phyloP scores from a whole-genome alignment of 108 stramenopile genomes.

The Skeletonema grethae region DNA sequence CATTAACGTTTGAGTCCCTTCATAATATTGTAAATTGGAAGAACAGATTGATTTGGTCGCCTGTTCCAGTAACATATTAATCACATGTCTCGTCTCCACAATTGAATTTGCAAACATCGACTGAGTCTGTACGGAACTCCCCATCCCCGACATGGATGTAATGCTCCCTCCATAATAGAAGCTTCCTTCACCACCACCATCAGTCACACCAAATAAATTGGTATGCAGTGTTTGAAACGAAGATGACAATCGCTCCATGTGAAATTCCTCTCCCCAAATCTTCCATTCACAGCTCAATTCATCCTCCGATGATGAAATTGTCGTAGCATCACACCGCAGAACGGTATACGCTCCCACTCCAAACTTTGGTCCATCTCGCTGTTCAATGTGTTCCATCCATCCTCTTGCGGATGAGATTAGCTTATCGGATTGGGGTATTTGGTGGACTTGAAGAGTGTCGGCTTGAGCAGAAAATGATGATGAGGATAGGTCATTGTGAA shows the following conservation, averaged over 20 bases:
- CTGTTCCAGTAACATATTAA: conserved; percentile 17
- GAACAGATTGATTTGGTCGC: conserved; percentile 9
- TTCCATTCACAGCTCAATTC: conserved; percentile 24
- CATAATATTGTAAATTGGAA: neutral
- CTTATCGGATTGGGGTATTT: neutral
- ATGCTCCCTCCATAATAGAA: conserved; percentile 8
- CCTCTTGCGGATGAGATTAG: conserved; percentile 52
- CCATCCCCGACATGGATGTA: neutral
- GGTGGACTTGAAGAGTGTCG: neutral
- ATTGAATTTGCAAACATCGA: neutral
- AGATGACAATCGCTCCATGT: conserved; percentile 54
- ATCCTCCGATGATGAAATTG: neutral
- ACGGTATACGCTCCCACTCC: conserved; percentile 78
- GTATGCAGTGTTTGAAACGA: conserved; percentile 43
- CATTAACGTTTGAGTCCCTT: conserved; percentile 28
- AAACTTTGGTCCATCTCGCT: conserved; percentile 30
- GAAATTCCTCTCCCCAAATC: conserved; percentile 69
- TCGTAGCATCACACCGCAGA: conserved; percentile 60
- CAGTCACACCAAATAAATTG: conserved; percentile 12
- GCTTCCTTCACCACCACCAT: neutral
- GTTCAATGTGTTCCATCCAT: conserved; percentile 77
- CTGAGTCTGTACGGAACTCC: neutral
- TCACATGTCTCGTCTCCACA: conserved; percentile 7
- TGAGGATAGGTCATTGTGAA: too few species aligned
- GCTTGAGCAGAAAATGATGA: conserved; percentile 28